Evolutionary conservation across 352 stramenopile species (phyloP).

Genomic region (Pythium diclinum): DNA sequence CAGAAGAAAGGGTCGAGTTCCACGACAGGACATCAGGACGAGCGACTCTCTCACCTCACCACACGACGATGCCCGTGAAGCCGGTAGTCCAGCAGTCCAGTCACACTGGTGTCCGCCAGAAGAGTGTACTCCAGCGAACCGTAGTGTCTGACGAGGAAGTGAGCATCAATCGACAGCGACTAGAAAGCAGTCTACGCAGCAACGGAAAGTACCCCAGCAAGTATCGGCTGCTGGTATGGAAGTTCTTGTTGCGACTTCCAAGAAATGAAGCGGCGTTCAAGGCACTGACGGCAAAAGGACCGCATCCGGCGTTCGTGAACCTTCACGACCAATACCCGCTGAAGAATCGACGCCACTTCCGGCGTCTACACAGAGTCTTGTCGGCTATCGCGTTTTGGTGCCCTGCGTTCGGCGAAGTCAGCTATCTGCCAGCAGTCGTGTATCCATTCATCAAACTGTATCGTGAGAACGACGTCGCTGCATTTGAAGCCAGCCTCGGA

Average conservation of each 20-base stretch:
- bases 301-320: constrained; percentile 62
- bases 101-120: background rate
- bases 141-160: constrained; percentile 34
- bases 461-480: constrained; percentile 81
- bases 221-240: constrained; percentile 83
- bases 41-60: constrained; percentile 3
- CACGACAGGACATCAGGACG: constrained; percentile 17
- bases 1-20: constrained; percentile 20
- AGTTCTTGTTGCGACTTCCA: constrained; percentile 78
- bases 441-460: constrained; percentile 90
- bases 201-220: constrained; percentile 78
- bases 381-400: constrained; percentile 90
- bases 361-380: constrained; percentile 73
- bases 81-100: background rate
- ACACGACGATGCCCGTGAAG: constrained; percentile 2
- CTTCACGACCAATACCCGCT: constrained; percentile 82
- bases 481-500: constrained; percentile 85
- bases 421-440: constrained; percentile 76
- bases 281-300: constrained; percentile 67
- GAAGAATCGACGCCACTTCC: constrained; percentile 65
- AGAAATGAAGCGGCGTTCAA: constrained; percentile 82
- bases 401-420: constrained; percentile 84
- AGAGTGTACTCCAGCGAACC: constrained; percentile 17
- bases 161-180: constrained; percentile 56
- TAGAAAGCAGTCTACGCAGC: constrained; percentile 60